These are phyloP conservation scores for Plasmodium billcollinsi DNA, from an alignment of 169 alveolate genomes.

Conservation along the genomic window DNA sequence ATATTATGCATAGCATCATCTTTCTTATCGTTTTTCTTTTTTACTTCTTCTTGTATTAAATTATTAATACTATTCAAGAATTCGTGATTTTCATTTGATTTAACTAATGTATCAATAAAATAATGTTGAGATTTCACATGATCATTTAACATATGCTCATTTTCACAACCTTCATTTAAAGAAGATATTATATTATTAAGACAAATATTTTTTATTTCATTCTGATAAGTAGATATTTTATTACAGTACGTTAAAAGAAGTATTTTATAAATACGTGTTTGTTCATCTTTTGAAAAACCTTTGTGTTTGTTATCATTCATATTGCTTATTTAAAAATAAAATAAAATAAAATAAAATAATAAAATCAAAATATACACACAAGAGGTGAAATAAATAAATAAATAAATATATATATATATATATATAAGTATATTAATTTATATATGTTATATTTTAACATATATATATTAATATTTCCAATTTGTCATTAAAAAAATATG, in stretches of 20 bases:
- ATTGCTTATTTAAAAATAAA: background rate
- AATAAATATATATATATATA: background rate
- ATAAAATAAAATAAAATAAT: no score
- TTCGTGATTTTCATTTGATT: conserved; percentile 57
- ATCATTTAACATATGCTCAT: conserved; percentile 48
- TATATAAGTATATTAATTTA: background rate
- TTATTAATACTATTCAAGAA: conserved; percentile 28
- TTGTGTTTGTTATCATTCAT: conserved; percentile 31
- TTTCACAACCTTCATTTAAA: conserved; percentile 15
- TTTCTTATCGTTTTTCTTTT: conserved; percentile 16
- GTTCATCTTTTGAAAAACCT: conserved; percentile 50
- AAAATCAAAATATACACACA: background rate
- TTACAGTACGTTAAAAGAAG: conserved; percentile 52
- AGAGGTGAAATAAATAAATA: background rate
- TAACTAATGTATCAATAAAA: conserved; percentile 67
- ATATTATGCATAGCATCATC: background rate
- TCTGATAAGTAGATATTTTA: conserved; percentile 50
- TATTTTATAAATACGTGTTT: conserved; percentile 62
- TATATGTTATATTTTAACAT: background rate
- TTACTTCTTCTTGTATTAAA: conserved; percentile 10
- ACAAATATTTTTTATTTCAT: conserved; percentile 62
- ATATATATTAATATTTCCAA: background rate
- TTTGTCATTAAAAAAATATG: no score
- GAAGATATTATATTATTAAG: conserved; percentile 43
- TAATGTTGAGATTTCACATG: conserved; percentile 61